Base-by-base conservation (phyloP, 2,329 filamentous ascomycete species). In the Penicillium thymicola region DNA sequence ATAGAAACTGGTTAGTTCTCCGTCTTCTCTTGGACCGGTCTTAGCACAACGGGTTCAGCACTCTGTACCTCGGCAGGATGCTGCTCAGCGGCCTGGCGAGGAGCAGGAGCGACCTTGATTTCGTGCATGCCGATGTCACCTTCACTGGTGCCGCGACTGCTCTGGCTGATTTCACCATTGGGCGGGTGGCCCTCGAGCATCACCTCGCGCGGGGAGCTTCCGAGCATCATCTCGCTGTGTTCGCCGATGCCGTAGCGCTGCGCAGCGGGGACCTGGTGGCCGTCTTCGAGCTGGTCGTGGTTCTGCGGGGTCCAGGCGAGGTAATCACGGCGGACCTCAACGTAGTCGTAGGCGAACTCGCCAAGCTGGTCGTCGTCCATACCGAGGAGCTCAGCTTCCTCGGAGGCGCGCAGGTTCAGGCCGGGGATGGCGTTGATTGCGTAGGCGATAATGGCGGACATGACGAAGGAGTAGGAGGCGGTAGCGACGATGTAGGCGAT, bases 401-500 rank as follows among this genome's bases (percentile, higher is more conserved):
- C 78, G 14, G 79, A 78, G 56, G 86, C 87, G 54, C 88, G 85
- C 48, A 90, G 83, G 64, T 86, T 85, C 32, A 90, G 79, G 27
- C 88, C 87, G 0, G 88, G 88, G 44, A 90, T 79, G 60, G 86
- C 80, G 78, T 90, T 89, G 76, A 90, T 82, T 55, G 85, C 72
- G 74, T 87, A 89, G 27, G 89, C 82, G 65, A 90, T 87, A 63
- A 89, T 69, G 73, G 85, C 87, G 58, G 85, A 87, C 58, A 89
- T 73, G 58, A 81, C 79, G 66, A 90, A 90, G 30, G 86, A 80
- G 78, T 88, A 90, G 51, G 77, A 80, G 69, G 85, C 84, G 51
- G 82, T 81, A 48, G 87, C 84, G 44, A 84, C 79, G 63, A 85
- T 83, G 70, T 87, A 88, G 55, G 87, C 86, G 51, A 90, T 77